Conservation (phyloP, 2,329 filamentous ascomycete species). For the Thelonectria discophora region DNA sequence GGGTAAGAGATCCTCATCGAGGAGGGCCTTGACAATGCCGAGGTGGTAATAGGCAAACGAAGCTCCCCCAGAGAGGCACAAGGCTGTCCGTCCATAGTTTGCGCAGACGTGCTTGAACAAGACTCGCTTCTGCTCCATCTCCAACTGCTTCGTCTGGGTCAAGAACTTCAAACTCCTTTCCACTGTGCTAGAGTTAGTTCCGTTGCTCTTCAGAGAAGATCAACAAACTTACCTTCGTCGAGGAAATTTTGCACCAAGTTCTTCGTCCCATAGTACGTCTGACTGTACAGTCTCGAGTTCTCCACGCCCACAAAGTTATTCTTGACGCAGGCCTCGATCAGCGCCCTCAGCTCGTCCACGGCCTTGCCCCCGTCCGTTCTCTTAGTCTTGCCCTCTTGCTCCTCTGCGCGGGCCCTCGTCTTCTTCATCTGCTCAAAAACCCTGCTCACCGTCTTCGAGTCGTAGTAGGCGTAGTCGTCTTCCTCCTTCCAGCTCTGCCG, state of each 20-base stretch:
- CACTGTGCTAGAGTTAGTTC: constrained; percentile 55
- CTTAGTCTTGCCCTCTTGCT: constrained; percentile 53
- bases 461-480: constrained; percentile 85
- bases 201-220: not conserved
- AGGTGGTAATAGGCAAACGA: constrained; percentile 98
- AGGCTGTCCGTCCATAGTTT: constrained; percentile 90
- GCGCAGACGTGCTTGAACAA: constrained; percentile 89
- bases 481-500: constrained; percentile 83
- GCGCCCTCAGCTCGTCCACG: constrained; percentile 77
- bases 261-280: constrained; percentile 98
- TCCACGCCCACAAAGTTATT: constrained; percentile 97
- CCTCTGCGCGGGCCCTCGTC: constrained; percentile 68
- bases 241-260: constrained; percentile 89
- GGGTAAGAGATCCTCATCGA: constrained; percentile 86
- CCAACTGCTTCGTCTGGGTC: constrained; percentile 71
- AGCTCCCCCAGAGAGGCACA: constrained; percentile 92
- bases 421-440: constrained; percentile 80
- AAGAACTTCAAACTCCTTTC: constrained; percentile 74
- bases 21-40: constrained; percentile 86
- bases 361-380: constrained; percentile 56
- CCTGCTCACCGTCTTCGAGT: constrained; percentile 81
- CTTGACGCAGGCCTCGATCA: constrained; percentile 93
- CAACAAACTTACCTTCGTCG: constrained; percentile 72
- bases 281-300: constrained; percentile 92
- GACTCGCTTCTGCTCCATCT: constrained; percentile 76